phyloP scores from a whole-genome alignment of 768 basidiomycete genomes.

The Tricholoma hemisulphureum region DNA sequence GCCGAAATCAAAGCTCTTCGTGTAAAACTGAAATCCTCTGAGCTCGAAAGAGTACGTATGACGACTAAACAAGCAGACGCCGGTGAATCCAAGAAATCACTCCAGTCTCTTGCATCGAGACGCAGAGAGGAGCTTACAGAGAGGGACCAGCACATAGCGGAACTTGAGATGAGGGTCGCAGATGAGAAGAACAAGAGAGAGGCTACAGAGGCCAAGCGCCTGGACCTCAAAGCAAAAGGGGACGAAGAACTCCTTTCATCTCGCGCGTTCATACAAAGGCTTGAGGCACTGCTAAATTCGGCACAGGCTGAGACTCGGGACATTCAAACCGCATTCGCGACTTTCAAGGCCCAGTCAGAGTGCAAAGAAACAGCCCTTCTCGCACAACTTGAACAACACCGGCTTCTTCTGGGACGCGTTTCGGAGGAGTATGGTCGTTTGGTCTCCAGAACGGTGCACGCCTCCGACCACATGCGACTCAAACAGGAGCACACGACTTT shows the following conservation, averaged over 20 bases:
- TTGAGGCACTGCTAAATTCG: slow-evolving; percentile 38
- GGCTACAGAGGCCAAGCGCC: slow-evolving; percentile 40
- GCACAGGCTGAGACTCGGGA: slow-evolving; percentile 36
- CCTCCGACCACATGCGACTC: slow-evolving; percentile 35
- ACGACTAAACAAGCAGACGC: slow-evolving; percentile 51
- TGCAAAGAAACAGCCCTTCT: slow-evolving; percentile 46
- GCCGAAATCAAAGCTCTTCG: slow-evolving; percentile 63
- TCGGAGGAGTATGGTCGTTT: slow-evolving; percentile 57
- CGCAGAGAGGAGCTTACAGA: slow-evolving; percentile 56
- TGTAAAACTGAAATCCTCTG: slow-evolving; percentile 53
- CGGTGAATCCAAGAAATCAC: slow-evolving; percentile 47
- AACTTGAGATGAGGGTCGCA: slow-evolving; percentile 51
- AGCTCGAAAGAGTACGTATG: slow-evolving; percentile 56
- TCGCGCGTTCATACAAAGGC: slow-evolving; percentile 28
- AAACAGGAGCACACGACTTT: slow-evolving; percentile 38
- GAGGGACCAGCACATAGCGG: slow-evolving; percentile 51
- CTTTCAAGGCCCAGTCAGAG: slow-evolving; percentile 29
- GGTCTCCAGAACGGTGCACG: slow-evolving; percentile 41
- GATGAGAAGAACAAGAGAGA: slow-evolving; percentile 54
- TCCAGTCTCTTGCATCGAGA: slow-evolving; percentile 48
- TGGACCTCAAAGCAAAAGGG: slow-evolving; percentile 41
- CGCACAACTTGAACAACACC: slow-evolving; percentile 51
- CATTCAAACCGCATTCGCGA: slow-evolving; percentile 31
- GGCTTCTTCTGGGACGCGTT: slow-evolving; percentile 42
- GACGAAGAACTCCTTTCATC: slow-evolving; percentile 40